phyloP scores from a whole-genome alignment of 1,139 yeast genomes.

The Geotrichum phurueaensis region DNA sequence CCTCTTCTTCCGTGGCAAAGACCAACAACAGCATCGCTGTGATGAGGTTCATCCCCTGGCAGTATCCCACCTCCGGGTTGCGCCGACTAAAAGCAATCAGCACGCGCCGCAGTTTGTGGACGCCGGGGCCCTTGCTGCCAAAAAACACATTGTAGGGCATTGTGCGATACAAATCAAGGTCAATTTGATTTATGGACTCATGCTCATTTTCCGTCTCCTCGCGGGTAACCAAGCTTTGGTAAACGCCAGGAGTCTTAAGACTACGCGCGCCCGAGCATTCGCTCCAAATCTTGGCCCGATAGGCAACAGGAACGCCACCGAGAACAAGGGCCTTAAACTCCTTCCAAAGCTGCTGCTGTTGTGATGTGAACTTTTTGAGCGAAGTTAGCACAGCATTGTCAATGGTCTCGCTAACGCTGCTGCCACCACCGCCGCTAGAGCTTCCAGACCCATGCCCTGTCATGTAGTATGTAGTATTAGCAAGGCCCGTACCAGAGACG shows the following conservation, averaged over 20 bases:
- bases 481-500: slow-evolving; percentile 35
- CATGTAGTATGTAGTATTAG: slow-evolving; percentile 4
- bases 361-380: slow-evolving; percentile 20
- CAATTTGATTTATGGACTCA: slow-evolving; percentile 46
- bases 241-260: slow-evolving; percentile 47
- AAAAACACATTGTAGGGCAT: slow-evolving; percentile 53
- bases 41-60: slow-evolving; percentile 58
- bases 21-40: slow-evolving; percentile 49
- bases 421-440: slow-evolving; percentile 2
- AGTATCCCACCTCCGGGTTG: slow-evolving; percentile 49
- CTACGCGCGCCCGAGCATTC: slow-evolving; percentile 50
- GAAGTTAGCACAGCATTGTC: neutral
- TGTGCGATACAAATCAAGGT: slow-evolving; percentile 51
- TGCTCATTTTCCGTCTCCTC: slow-evolving; percentile 24
- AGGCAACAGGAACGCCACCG: slow-evolving; percentile 46
- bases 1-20: slow-evolving; percentile 48
- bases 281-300: slow-evolving; percentile 48
- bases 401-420: neutral
- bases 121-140: slow-evolving; percentile 52
- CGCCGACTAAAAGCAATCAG: slow-evolving; percentile 50
- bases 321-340: slow-evolving; percentile 40
- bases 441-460: slow-evolving; percentile 3
- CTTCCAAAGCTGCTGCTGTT: slow-evolving; percentile 26
- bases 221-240: slow-evolving; percentile 33
- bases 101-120: slow-evolving; percentile 44